Percentiles rank a stretch among this genome's conserved stretches.
phyloP scores from a whole-genome alignment of 192 early-diverging fungal species.

The Coemansia sp. region DNA sequence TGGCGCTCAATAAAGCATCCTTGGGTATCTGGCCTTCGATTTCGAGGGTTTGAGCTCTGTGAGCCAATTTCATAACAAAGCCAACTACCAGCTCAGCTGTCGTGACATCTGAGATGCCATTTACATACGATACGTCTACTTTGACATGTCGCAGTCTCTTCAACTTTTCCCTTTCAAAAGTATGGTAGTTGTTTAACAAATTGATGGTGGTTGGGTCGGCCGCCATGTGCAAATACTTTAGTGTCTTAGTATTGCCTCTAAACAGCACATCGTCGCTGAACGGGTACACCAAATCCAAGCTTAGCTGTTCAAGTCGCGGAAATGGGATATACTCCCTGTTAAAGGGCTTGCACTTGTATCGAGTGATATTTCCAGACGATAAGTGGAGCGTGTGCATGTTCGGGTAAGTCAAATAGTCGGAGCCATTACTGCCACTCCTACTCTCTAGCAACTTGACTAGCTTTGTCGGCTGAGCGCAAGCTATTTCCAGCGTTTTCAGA shows the following conservation, averaged over 20 bases:
- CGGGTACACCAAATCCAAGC: slow-evolving; percentile 1
- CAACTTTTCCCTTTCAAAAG: neutral
- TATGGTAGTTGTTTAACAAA: neutral
- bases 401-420: neutral
- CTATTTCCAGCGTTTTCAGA: neutral
- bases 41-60: neutral
- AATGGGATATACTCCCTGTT: neutral
- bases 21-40: slow-evolving; percentile 1
- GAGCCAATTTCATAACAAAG: neutral
- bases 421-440: neutral
- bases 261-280: slow-evolving; percentile 6
- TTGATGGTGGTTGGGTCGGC: neutral
- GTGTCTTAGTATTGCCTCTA: neutral
- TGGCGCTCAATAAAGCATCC: neutral
- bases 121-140: neutral
- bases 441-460: neutral
- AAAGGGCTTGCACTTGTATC: neutral
- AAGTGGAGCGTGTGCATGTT: neutral
- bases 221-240: neutral
- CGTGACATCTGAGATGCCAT: neutral
- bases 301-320: neutral
- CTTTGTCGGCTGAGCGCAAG: neutral
- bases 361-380: neutral
- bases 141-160: neutral
- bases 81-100: neutral